Percentiles rank a stretch among this genome's conserved stretches.
Evolutionary conservation across 1,139 yeast genomes (phyloP).

Genomic region (Sugiyamaella paludigena): DNA sequence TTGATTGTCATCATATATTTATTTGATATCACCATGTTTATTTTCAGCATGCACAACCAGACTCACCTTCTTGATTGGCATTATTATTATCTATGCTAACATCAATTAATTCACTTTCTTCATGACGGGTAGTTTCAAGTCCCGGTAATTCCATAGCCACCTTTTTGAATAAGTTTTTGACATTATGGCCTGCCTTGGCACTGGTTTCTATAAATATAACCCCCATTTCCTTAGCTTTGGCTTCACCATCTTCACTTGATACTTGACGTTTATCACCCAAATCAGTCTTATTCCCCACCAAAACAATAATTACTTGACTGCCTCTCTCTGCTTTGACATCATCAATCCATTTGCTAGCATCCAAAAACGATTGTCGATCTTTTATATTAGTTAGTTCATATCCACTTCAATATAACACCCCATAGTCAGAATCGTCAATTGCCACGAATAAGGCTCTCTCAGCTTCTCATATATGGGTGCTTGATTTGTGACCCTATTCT

Average conservation of each 20-base stretch:
- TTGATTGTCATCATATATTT: background rate
- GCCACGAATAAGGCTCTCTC: no score
- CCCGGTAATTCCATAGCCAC: constrained; percentile 92
- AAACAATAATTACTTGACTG: constrained; percentile 61
- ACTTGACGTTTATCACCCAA: constrained; percentile 67
- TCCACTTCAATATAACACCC: background rate
- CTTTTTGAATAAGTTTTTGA: constrained; percentile 80
- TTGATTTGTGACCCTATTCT: no score
- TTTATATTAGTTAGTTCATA: constrained; percentile 18
- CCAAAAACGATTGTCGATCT: constrained; percentile 65
- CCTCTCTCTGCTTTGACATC: constrained; percentile 79
- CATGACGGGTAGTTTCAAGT: constrained; percentile 47
- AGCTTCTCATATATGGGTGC: no score
- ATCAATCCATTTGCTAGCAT: constrained; percentile 76
- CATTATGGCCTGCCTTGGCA: constrained; percentile 93
- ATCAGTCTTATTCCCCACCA: constrained; percentile 83
- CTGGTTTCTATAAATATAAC: constrained; percentile 89
- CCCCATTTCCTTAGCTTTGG: constrained; percentile 71
- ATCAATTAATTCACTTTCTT: constrained; percentile 48
- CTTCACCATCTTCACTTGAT: constrained; percentile 74
- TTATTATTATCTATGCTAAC: constrained; percentile 47
- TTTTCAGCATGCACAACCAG: constrained; percentile 12
- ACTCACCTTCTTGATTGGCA: constrained; percentile 4
- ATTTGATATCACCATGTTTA: background rate
- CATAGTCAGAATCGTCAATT: no score